Conservation (phyloP, 805 yeast species). For the Scheffersomyces coipomensis region DNA sequence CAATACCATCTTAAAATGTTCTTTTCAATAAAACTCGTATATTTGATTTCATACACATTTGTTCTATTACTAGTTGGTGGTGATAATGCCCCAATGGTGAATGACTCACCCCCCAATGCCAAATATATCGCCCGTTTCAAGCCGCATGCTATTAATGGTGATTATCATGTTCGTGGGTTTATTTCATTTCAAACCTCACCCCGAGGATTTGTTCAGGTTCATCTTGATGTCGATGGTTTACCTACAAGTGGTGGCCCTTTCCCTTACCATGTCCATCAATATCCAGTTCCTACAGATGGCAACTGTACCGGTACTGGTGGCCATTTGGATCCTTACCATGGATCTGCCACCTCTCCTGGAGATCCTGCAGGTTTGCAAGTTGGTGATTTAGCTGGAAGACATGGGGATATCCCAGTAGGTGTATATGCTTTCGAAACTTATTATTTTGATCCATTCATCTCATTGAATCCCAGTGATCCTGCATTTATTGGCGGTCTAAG, state of each 20-base stretch:
- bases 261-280: slow-evolving; percentile 37
- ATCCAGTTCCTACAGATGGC: slow-evolving; percentile 36
- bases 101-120: slow-evolving; percentile 28
- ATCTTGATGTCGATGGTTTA: slow-evolving; percentile 29
- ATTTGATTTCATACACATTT: too few species aligned
- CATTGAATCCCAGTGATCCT: slow-evolving; percentile 24
- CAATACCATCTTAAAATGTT: too few species aligned
- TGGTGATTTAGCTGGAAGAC: slow-evolving; percentile 42
- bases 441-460: slow-evolving; percentile 29
- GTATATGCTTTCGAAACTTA: slow-evolving; percentile 10
- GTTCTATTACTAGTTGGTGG: too few species aligned
- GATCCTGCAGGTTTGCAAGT: slow-evolving; percentile 23
- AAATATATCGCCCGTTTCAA: slow-evolving; percentile 27
- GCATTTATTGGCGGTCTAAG: slow-evolving; percentile 34
- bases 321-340: slow-evolving; percentile 40
- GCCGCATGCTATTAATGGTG: slow-evolving; percentile 9
- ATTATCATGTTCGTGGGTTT: slow-evolving; percentile 20
- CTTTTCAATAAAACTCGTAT: too few species aligned
- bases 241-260: slow-evolving; percentile 39
- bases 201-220: slow-evolving; percentile 32
- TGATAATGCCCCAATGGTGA: slow-evolving; percentile 22
- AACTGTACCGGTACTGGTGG: slow-evolving; percentile 34
- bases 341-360: slow-evolving; percentile 16
- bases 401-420: slow-evolving; percentile 25
- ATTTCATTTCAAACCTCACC: slow-evolving; percentile 26